A percentile compares a stretch with the other conserved stretches of the same genome.
Conservation (phyloP, 2,329 filamentous ascomycete species). For the Stachybotrys chartarum region DNA sequence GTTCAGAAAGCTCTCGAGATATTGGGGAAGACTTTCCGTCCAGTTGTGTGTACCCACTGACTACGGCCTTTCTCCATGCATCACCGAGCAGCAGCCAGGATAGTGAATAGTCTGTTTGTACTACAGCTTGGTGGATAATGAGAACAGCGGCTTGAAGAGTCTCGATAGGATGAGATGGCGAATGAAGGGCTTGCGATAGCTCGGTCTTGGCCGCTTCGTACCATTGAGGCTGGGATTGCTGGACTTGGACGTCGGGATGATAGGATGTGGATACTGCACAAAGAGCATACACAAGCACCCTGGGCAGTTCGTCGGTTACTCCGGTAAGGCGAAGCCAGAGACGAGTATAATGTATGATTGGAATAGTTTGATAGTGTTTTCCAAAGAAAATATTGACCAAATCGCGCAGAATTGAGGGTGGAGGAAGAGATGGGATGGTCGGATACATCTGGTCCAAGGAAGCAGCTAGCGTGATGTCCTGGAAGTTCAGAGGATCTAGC, state of each 20-base stretch:
- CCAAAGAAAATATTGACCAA: not conserved
- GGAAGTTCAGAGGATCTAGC: not conserved
- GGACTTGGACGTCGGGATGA: constrained; percentile 11
- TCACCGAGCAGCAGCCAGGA: constrained; percentile 13
- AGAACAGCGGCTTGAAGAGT: constrained; percentile 12
- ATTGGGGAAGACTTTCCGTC: constrained; percentile 2
- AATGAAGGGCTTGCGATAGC: constrained; percentile 8
- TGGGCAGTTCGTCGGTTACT: not conserved
- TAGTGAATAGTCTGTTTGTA: constrained; percentile 9
- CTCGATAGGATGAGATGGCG: constrained; percentile 7
- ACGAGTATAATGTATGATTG: not conserved
- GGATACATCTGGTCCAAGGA: not conserved
- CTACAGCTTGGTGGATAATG: constrained; percentile 11
- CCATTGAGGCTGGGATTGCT: constrained; percentile 11
- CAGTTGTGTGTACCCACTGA: constrained; percentile 9
- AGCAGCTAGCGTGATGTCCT: not conserved
- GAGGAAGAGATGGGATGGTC: not conserved
- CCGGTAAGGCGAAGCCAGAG: not conserved
- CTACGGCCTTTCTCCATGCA: constrained; percentile 15
- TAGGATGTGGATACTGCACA: constrained; percentile 10
- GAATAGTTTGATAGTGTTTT: not conserved
- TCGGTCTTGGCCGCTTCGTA: constrained; percentile 9
- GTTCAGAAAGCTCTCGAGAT: constrained; percentile 5
- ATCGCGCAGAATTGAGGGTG: constrained; percentile 3
- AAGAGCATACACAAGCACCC: constrained; percentile 9